phyloP scores from a whole-genome alignment of 768 basidiomycete species.

The Suillus lakei region DNA sequence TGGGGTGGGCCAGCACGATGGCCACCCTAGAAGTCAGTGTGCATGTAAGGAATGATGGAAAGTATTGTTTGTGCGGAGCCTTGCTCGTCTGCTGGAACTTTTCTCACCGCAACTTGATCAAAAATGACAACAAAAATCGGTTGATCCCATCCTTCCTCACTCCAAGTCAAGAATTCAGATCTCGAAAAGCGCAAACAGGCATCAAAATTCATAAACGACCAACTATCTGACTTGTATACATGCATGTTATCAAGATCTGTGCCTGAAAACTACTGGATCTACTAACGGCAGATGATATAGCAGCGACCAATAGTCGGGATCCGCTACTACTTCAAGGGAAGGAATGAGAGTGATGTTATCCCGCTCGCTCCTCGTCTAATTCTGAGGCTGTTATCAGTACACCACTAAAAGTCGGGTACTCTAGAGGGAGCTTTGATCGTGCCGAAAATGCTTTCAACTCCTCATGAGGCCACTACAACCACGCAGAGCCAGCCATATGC shows the following conservation, averaged over 20 bases:
- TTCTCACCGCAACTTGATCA: not conserved
- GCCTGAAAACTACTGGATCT: too few relatives aligned
- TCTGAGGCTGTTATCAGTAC: too few relatives aligned
- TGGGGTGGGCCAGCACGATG: not conserved
- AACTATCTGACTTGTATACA: too few relatives aligned
- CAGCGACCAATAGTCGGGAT: too few relatives aligned
- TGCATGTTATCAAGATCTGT: too few relatives aligned
- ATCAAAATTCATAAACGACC: not conserved
- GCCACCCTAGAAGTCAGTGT: not conserved
- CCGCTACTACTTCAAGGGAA: not conserved
- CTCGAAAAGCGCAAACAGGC: not conserved
- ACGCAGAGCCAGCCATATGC: not conserved
- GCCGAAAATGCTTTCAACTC: not conserved
- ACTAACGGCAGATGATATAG: too few relatives aligned
- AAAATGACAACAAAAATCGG: too few relatives aligned
- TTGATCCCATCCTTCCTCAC: too few relatives aligned
- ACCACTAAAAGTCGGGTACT: not conserved
- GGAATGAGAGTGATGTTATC: not conserved
- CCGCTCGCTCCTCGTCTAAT: not conserved
- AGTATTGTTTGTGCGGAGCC: not conserved
- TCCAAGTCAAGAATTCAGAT: not conserved
- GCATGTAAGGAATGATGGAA: not conserved
- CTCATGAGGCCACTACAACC: not conserved
- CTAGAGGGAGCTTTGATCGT: not conserved
- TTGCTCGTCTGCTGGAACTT: not conserved